A percentile compares a stretch with the other conserved stretches of the same genome.
Conservation (phyloP, 2,329 filamentous ascomycete species). For the Colletotrichum chlorophyti region DNA sequence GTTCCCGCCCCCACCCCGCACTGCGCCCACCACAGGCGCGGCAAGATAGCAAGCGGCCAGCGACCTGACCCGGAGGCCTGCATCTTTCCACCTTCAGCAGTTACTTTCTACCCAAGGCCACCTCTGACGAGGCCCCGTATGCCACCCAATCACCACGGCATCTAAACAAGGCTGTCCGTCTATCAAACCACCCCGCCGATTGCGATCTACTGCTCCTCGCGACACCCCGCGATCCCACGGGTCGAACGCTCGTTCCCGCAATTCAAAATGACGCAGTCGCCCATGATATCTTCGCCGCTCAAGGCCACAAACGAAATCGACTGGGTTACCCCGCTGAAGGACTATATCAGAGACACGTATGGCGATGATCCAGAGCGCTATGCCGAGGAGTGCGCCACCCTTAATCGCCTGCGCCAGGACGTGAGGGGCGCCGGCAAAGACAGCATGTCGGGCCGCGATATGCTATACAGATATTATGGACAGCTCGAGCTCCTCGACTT, state of each 20-base stretch:
- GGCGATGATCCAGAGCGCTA: conserved; percentile 97
- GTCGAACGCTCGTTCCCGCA: conserved; percentile 10
- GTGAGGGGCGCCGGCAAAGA: conserved; percentile 98
- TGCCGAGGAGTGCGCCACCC: conserved; percentile 89
- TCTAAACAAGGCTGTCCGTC: conserved; percentile 22
- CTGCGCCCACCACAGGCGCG: conserved; percentile 16
- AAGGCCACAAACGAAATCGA: conserved; percentile 98
- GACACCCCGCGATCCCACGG: background rate
- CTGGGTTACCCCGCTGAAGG: conserved; percentile 91
- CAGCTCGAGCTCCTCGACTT: conserved; percentile 94
- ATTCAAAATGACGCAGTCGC: conserved; percentile 76
- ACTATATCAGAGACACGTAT: conserved; percentile 91
- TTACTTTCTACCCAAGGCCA: conserved; percentile 15
- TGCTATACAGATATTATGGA: conserved; percentile 96
- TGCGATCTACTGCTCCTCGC: conserved; percentile 9
- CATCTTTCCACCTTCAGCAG: conserved; percentile 17
- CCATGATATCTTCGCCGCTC: conserved; percentile 94
- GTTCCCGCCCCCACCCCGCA: conserved; percentile 26
- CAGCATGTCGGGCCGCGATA: conserved; percentile 89
- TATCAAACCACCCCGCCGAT: conserved; percentile 1
- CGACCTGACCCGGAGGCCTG: conserved; percentile 19
- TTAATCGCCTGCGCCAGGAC: conserved; percentile 95
- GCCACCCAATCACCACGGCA: conserved; percentile 23
- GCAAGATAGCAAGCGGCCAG: conserved; percentile 19
- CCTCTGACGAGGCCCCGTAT: conserved; percentile 24